phyloP scores from a whole-genome alignment of 768 basidiomycete genomes.

The Lentinula lateritia region DNA sequence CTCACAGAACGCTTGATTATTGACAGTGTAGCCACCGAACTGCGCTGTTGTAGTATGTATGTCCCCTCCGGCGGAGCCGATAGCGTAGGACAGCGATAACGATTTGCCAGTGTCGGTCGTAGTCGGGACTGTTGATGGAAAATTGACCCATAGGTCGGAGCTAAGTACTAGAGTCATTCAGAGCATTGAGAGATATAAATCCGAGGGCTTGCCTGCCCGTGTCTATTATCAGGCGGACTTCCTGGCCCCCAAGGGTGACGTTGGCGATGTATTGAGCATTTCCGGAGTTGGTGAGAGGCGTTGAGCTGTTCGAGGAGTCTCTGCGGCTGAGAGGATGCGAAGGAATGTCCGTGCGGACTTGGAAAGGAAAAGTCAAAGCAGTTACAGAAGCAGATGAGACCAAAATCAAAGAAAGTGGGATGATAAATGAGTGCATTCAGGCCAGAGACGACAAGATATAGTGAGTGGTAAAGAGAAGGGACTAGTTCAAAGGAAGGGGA shows the following conservation, averaged over 20 bases:
- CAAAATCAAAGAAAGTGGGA: slow-evolving; percentile 35
- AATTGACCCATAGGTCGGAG: slow-evolving; percentile 72
- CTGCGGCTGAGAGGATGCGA: slow-evolving; percentile 18
- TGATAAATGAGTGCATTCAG: slow-evolving; percentile 33
- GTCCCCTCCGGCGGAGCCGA: slow-evolving; percentile 61
- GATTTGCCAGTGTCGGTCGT: slow-evolving; percentile 46
- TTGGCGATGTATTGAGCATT: slow-evolving; percentile 73
- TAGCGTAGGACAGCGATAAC: slow-evolving; percentile 58
- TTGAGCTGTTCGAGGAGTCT: slow-evolving; percentile 24
- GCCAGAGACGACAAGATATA: neutral
- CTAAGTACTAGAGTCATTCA: slow-evolving; percentile 26
- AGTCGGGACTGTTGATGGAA: slow-evolving; percentile 16
- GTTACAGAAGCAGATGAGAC: slow-evolving; percentile 24
- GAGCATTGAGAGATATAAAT: neutral
- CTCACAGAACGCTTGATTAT: slow-evolving; percentile 65
- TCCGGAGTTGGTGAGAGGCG: slow-evolving; percentile 56
- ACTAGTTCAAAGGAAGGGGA: neutral
- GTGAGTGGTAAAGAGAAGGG: neutral
- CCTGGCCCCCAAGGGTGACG: slow-evolving; percentile 57
- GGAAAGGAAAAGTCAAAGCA: slow-evolving; percentile 33
- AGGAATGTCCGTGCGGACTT: slow-evolving; percentile 23
- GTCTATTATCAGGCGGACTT: slow-evolving; percentile 61
- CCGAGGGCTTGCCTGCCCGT: slow-evolving; percentile 58
- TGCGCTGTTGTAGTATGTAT: slow-evolving; percentile 46
- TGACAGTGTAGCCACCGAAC: slow-evolving; percentile 53